Evolutionary conservation across 2,329 filamentous ascomycete species (phyloP), one percentile per base, ranked within the genome.

Genomic region (Fragosphaeria purpurea): DNA sequence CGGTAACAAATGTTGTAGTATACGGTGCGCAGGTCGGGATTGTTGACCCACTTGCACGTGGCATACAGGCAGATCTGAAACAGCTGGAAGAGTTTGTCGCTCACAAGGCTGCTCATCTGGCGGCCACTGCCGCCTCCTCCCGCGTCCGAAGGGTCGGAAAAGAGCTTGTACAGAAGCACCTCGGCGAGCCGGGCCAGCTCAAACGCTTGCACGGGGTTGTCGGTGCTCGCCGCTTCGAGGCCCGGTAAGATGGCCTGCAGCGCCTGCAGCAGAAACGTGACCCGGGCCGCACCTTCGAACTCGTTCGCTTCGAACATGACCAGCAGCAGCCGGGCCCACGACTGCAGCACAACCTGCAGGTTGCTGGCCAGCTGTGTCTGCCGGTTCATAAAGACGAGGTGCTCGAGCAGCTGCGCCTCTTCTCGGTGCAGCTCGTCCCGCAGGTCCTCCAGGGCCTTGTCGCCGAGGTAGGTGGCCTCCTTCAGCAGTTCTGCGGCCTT

Each of bases 1-100:
- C 86, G 82, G 64, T 90, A 91, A 69, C 86, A 90, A 59, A 95
- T 95, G 60, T 86, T 86, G 66, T 97, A 98, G 67, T 95, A 91
- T 30, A 86, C 77, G 52, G 93, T 82, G 47, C 93, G 83, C 40
- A 98, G 71, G 50, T 82, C 75, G 12, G 86, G 72, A 48, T 79
- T 83, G 5, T 84, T 82, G 2, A 82, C 77, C 61, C 86, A 83
- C 54, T 85, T 82, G 56, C 83, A 80, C 50, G 95, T 85, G 5
- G 88, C 88, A 58, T 83, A 79, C 11, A 96, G 73, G 55, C 87
- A 90, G 40, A 88, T 80, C 55, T 95, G 86, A 73, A 98, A 96
- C 4, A 97, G 77, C 62, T 95, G 86, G 62, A 89, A 90, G 0
- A 97, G 75, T 61, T 93, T 88, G 63, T 97, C 91, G 62, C 88